Percentiles rank a stretch among this genome's conserved stretches.
Conservation (phyloP, 2,329 filamentous ascomycete genomes). For the Clarireedia hainanense region DNA sequence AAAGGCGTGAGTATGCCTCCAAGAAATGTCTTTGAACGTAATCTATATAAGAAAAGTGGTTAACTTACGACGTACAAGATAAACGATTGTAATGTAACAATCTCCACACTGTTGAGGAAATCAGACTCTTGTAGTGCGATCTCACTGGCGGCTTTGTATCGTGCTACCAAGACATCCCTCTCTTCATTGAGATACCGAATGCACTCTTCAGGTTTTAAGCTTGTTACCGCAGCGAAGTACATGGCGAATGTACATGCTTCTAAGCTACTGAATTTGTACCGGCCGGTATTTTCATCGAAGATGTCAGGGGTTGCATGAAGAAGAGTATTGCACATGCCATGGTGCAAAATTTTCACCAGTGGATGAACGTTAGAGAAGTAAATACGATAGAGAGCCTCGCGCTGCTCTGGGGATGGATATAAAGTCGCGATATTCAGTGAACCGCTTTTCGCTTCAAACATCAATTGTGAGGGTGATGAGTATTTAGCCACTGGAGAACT, state of each 20-base stretch:
- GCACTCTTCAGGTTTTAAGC: constrained; percentile 39
- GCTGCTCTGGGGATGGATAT: constrained; percentile 3
- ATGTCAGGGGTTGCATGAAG: neutral
- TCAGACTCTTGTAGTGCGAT: constrained; percentile 40
- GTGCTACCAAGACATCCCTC: constrained; percentile 28
- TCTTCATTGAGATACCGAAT: constrained; percentile 41
- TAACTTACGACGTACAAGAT: constrained; percentile 51
- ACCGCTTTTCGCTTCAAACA: neutral
- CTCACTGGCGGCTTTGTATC: constrained; percentile 11
- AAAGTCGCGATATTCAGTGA: neutral
- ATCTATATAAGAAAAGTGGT: neutral
- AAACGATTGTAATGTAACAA: constrained; percentile 54
- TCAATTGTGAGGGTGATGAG: constrained; percentile 1
- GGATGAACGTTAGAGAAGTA: constrained; percentile 9
- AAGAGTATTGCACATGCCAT: neutral
- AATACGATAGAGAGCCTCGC: neutral
- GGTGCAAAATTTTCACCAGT: neutral
- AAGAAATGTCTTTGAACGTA: neutral
- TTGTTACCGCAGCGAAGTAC: constrained; percentile 20
- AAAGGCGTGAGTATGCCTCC: too few relatives aligned
- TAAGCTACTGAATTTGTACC: constrained; percentile 7
- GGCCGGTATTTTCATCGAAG: neutral
- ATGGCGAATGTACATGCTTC: neutral
- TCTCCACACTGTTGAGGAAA: constrained; percentile 53
- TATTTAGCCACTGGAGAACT: constrained; percentile 2